Percentiles rank a stretch among this genome's conserved stretches.
Conservation (phyloP, 768 basidiomycete genomes). For the Tulasnella sp. region DNA sequence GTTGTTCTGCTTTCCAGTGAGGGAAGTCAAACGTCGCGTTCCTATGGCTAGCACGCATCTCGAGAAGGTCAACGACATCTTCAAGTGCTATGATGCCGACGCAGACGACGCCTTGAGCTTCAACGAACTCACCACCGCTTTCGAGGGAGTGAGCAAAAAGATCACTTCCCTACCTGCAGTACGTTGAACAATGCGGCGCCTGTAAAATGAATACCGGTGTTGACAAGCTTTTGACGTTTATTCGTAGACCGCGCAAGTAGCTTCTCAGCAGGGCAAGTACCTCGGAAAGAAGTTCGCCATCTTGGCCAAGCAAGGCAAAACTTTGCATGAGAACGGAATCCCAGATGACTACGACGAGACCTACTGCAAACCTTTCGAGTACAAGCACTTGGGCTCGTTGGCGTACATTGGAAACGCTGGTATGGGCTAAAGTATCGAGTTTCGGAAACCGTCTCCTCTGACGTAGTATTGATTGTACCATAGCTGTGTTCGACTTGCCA, state of each 20-base stretch:
- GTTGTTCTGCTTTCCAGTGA: conserved; percentile 54
- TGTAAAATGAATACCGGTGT: no score
- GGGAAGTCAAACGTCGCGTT: conserved; percentile 65
- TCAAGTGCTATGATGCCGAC: conserved; percentile 85
- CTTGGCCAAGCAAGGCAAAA: conserved; percentile 52
- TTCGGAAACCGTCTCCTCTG: not conserved
- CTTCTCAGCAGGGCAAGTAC: conserved; percentile 93
- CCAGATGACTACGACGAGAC: conserved; percentile 64
- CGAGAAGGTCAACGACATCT: conserved; percentile 67
- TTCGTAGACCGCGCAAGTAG: conserved; percentile 91
- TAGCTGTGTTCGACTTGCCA: conserved; percentile 81
- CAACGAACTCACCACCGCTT: conserved; percentile 82
- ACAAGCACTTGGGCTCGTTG: conserved; percentile 65
- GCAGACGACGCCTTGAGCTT: conserved; percentile 74
- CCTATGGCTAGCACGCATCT: conserved; percentile 86
- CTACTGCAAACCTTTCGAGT: conserved; percentile 64
- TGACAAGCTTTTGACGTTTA: not conserved
- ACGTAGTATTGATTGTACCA: not conserved
- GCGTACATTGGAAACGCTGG: conserved; percentile 83
- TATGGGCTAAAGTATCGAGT: not conserved
- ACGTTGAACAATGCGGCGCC: no score
- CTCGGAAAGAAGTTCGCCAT: conserved; percentile 82
- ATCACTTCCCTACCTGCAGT: conserved; percentile 92
- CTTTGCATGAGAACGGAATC: conserved; percentile 48
- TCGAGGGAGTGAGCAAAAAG: conserved; percentile 80